A percentile compares a stretch with the other conserved stretches of the same genome.
These are phyloP conservation scores for Cystobasidium onofrii DNA, from an alignment of 768 basidiomycete species.

Conservation along the genomic window DNA sequence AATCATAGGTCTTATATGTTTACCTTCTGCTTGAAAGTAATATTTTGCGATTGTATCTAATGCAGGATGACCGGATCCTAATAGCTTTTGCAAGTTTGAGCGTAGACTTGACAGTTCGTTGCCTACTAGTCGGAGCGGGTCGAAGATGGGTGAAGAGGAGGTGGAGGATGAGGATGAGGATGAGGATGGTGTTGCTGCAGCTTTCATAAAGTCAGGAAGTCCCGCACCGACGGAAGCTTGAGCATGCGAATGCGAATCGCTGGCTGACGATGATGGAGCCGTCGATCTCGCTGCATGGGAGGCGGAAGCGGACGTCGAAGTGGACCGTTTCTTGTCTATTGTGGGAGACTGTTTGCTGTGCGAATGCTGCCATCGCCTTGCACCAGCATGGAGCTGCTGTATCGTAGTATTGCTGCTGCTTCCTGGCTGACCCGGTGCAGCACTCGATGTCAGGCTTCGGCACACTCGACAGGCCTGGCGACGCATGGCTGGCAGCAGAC, in stretches of 20 bases:
- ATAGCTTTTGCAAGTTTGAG: slow-evolving; percentile 61
- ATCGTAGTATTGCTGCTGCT: too few species aligned
- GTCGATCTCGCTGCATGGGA: not conserved
- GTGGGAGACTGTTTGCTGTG: not conserved
- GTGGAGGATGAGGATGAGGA: not conserved
- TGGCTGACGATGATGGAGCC: not conserved
- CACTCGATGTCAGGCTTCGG: not conserved
- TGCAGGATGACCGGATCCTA: slow-evolving; percentile 81
- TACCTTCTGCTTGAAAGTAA: slow-evolving; percentile 74
- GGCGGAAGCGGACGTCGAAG: not conserved
- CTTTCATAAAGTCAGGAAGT: not conserved
- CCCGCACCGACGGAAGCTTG: not conserved
- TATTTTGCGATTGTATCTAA: slow-evolving; percentile 81
- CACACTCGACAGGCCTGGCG: not conserved
- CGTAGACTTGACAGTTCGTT: slow-evolving; percentile 66
- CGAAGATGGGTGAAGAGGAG: slow-evolving; percentile 40
- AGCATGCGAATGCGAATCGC: not conserved
- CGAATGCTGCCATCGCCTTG: not conserved
- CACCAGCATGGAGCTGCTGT: too few species aligned
- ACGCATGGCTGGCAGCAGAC: not conserved
- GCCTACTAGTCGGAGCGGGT: slow-evolving; percentile 64
- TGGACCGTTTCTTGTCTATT: not conserved
- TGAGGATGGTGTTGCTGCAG: not conserved
- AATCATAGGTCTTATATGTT: slow-evolving; percentile 79
- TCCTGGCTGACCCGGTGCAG: too few species aligned